Evolutionary conservation across 2,329 filamentous ascomycete species (phyloP), one percentile per base, ranked within the genome.

Genomic region (Talaromyces verruculosus): DNA sequence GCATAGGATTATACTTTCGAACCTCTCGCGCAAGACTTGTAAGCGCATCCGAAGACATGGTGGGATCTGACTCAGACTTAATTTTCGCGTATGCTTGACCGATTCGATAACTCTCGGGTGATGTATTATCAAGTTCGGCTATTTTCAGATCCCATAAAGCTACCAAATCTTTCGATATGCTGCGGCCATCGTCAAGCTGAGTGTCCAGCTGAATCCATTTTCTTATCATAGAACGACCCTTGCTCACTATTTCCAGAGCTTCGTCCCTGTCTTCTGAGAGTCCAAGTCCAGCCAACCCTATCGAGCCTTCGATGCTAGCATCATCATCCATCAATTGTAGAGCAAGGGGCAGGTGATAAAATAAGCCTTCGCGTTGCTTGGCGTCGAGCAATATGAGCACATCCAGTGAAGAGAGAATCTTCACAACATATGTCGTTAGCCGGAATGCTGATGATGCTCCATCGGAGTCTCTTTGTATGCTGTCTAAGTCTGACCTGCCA

Each of bases 361-460:
- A 79, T 2, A 86, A 67, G n/a, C 77, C 72, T 64, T 78, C 73
- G 28, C 75, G 71, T 60, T 75, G 68, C 49, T 76, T 74, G 51
- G 75, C 58, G 45, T 76, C 69, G 7, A 80, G 61, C 39, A 71
- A 68, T 15, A 74, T 69, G 13, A 78, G 68, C 2, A 80, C 61
- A 22, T 80, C 75, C 2, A 76, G 76, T 1, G 75, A 76, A 19
- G 79, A 78, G 37, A 93, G 74, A 0, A 95, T 74, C 59, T 84
- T 84, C 5, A 83, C 81, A 0, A 87, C 85, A 74, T 93, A 97
- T 59, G 89, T 82, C 0, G 89, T 87, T 80, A 96, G 91, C 64
- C 94, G 85, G 15, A 91, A 86, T 0, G 92, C 87, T 63, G 91
- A 82, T 1, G 92, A 92, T 37, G 88, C 86, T 0, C 91, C 91